Conservation (phyloP, 169 alveolate genomes). For the Eimeria praecox region DNA sequence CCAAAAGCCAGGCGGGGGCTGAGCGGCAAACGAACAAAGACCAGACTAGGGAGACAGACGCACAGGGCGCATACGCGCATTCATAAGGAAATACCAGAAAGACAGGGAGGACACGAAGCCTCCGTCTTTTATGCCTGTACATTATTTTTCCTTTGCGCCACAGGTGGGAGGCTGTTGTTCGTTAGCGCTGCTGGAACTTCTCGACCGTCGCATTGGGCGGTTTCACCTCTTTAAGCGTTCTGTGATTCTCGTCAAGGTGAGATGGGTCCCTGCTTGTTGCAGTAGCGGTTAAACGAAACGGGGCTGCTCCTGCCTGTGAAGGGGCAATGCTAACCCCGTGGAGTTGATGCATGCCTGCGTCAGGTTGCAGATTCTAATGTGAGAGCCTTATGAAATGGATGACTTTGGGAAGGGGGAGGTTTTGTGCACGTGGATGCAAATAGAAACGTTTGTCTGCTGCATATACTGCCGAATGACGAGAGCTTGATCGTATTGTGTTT, state of each 20-base stretch:
- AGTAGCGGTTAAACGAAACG: not conserved
- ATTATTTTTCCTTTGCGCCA: not conserved
- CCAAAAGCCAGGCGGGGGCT: not conserved
- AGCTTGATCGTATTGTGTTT: not conserved
- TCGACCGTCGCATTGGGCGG: conserved; percentile 81
- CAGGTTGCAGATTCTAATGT: not conserved
- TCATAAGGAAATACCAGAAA: too few species aligned
- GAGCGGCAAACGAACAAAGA: not conserved
- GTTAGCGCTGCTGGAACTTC: conserved; percentile 78
- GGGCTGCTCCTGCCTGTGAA: not conserved
- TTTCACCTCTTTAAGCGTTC: conserved; percentile 84
- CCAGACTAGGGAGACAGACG: not conserved
- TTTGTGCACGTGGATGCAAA: not conserved
- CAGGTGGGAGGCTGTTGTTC: conserved; percentile 85
- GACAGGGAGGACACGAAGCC: not conserved
- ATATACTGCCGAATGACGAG: not conserved
- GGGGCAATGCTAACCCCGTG: not conserved
- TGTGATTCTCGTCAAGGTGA: conserved; percentile 81
- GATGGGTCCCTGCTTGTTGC: conserved; percentile 9
- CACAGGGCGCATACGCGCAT: not conserved
- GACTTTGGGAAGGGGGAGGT: not conserved
- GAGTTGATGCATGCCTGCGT: not conserved
- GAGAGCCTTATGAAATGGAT: not conserved
- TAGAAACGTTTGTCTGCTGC: not conserved
- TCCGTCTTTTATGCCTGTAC: not conserved